phyloP scores from a whole-genome alignment of 1,284 basidiomycete species.

The Austroboletus niveus region DNA sequence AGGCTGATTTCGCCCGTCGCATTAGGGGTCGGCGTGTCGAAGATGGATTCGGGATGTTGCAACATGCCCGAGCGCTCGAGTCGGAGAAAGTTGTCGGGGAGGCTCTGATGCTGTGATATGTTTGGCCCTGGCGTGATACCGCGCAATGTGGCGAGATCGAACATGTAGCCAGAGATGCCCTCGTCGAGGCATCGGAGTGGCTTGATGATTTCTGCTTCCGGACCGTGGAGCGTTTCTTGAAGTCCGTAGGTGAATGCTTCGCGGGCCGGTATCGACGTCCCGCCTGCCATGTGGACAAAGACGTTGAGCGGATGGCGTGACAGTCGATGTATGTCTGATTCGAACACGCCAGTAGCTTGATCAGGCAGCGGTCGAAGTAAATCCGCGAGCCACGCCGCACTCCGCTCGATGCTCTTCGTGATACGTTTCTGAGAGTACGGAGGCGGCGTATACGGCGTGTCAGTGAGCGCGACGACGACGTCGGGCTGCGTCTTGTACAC shows the following conservation, averaged over 20 bases:
- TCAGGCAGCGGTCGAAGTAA: slow-evolving; percentile 39
- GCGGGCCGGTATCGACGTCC: slow-evolving; percentile 53
- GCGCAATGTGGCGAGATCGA: slow-evolving; percentile 64
- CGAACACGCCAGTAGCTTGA: background rate
- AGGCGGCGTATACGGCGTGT: slow-evolving; percentile 61
- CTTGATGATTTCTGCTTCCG: slow-evolving; percentile 51
- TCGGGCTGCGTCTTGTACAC: slow-evolving; percentile 59
- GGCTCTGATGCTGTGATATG: slow-evolving; percentile 13
- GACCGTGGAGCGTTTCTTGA: slow-evolving; percentile 51
- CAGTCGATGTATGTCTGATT: background rate
- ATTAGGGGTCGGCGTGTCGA: slow-evolving; percentile 12
- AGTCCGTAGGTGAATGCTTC: slow-evolving; percentile 61
- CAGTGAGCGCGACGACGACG: slow-evolving; percentile 66
- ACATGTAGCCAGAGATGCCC: slow-evolving; percentile 62
- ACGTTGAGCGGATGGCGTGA: slow-evolving; percentile 40
- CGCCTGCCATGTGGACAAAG: slow-evolving; percentile 69
- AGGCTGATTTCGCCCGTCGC: background rate
- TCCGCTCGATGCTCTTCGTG: slow-evolving; percentile 71
- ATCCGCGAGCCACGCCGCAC: slow-evolving; percentile 57
- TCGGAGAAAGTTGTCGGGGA: slow-evolving; percentile 16
- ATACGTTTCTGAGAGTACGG: slow-evolving; percentile 72
- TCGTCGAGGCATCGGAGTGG: slow-evolving; percentile 60
- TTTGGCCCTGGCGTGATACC: slow-evolving; percentile 21
- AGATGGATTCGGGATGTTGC: slow-evolving; percentile 12
- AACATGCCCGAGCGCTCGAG: slow-evolving; percentile 8